Evolutionary conservation across 176 grass and related monocot genomes (phyloP).

Genomic region (Ananas comosus): DNA sequence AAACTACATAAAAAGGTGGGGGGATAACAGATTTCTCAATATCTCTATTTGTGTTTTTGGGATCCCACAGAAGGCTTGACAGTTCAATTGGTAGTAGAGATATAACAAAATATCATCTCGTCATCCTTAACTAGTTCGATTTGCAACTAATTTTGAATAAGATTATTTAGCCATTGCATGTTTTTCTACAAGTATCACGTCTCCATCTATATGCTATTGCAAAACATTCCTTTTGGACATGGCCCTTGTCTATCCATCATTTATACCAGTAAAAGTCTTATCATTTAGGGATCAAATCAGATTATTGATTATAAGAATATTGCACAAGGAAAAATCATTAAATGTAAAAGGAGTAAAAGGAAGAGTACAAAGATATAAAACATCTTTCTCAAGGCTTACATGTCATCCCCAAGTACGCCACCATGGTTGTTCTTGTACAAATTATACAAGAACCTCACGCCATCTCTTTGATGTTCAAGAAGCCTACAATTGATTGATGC

Average conservation of each 20-base stretch:
- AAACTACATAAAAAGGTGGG: not conserved
- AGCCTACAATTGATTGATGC: slow-evolving; percentile 81
- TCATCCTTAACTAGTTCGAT: not conserved
- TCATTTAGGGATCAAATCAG: not conserved
- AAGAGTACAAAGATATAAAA: slow-evolving; percentile 5
- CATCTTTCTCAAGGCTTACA: slow-evolving; percentile 41
- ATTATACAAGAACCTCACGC: slow-evolving; percentile 77
- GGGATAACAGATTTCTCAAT: no score
- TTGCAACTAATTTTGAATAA: not conserved
- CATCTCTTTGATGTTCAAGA: slow-evolving; percentile 72
- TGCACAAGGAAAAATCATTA: not conserved
- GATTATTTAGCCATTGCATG: not conserved
- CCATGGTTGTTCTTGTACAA: slow-evolving; percentile 88
- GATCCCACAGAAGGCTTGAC: no score
- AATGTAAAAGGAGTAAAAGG: slow-evolving; percentile 1
- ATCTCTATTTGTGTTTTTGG: no score
- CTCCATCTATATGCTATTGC: not conserved
- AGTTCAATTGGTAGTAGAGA: no score
- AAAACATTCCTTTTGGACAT: not conserved
- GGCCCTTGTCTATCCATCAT: not conserved
- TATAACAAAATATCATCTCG: not conserved
- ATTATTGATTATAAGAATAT: not conserved
- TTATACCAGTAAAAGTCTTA: not conserved
- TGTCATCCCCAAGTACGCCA: slow-evolving; percentile 93
- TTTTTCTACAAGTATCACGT: not conserved